A percentile compares a stretch with the other conserved stretches of the same genome.
Evolutionary conservation across 371 early-diverging fungal species (phyloP).

Genomic region (Nematocida sp.): DNA sequence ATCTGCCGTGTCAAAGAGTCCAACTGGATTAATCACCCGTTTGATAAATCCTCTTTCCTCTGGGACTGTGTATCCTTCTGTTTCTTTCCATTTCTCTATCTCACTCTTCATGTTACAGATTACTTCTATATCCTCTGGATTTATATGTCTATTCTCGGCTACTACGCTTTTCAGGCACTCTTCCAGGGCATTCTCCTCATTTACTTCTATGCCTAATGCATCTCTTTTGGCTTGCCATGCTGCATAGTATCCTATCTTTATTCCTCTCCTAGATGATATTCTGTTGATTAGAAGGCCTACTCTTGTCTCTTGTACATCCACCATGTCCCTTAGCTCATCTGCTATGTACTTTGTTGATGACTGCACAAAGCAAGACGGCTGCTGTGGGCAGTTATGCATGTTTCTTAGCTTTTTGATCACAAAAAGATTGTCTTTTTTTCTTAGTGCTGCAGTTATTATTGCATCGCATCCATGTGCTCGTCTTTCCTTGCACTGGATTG

Average conservation of each 20-base stretch:
- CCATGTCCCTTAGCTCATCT: constrained; percentile 43
- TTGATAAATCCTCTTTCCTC: constrained; percentile 40
- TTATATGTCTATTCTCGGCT: constrained; percentile 24
- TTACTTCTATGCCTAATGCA: constrained; percentile 28
- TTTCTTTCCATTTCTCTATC: constrained; percentile 25
- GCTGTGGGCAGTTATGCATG: constrained; percentile 61
- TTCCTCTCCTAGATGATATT: constrained; percentile 50
- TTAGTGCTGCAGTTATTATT: constrained; percentile 50
- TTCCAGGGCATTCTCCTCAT: constrained; percentile 39
- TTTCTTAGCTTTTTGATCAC: constrained; percentile 59
- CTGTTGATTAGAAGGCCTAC: constrained; percentile 58
- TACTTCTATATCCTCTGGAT: constrained; percentile 32
- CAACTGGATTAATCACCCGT: constrained; percentile 5
- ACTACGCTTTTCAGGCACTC: constrained; percentile 31
- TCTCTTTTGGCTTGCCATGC: constrained; percentile 58
- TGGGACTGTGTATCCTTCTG: neutral
- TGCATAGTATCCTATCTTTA: constrained; percentile 59
- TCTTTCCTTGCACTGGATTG: constrained; percentile 61
- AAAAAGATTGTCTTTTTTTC: constrained; percentile 58
- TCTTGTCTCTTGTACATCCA: constrained; percentile 35
- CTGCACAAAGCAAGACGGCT: constrained; percentile 2
- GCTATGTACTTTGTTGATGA: constrained; percentile 46
- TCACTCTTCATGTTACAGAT: constrained; percentile 24
- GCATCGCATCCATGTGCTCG: constrained; percentile 61
- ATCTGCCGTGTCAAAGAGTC: constrained; percentile 23